A percentile compares a stretch with the other conserved stretches of the same genome.
Conservation (phyloP, 2,329 filamentous ascomycete species). For the Sarocladiaceae sp. region DNA sequence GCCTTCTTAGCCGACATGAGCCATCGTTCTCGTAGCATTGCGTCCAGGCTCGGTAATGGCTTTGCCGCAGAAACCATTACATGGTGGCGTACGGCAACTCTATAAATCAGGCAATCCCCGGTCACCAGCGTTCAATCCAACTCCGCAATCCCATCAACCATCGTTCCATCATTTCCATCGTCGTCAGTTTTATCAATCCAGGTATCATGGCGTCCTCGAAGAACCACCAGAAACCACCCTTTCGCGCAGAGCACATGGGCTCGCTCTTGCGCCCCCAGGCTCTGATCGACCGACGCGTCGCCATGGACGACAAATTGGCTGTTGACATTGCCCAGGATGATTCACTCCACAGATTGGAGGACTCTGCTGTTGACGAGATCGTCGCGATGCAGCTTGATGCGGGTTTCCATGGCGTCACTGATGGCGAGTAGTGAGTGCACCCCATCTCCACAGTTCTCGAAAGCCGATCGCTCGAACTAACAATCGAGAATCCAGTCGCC, state of each 20-base stretch:
- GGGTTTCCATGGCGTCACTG: slow-evolving; percentile 55
- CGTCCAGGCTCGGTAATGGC: no score
- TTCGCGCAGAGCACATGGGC: slow-evolving; percentile 61
- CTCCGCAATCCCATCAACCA: no score
- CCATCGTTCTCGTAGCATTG: no score
- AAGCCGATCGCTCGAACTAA: neutral
- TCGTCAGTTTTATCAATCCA: no score
- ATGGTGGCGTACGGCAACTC: no score
- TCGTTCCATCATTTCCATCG: no score
- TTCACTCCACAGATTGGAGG: slow-evolving; percentile 24
- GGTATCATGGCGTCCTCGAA: neutral
- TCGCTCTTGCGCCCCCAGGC: slow-evolving; percentile 57
- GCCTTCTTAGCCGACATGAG: no score
- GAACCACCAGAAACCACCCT: slow-evolving; percentile 31
- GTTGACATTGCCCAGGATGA: slow-evolving; percentile 8
- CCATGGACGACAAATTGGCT: slow-evolving; percentile 3
- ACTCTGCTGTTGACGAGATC: slow-evolving; percentile 48
- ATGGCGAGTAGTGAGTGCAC: slow-evolving; percentile 52
- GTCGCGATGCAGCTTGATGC: slow-evolving; percentile 54
- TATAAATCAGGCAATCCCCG: no score
- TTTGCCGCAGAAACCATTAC: no score
- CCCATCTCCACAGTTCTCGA: slow-evolving; percentile 18
- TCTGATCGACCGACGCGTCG: slow-evolving; percentile 43
- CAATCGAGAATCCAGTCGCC: neutral
- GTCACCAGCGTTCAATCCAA: no score